Base-by-base conservation (phyloP, 2,329 filamentous ascomycete genomes). In the Exophiala bonariae region DNA sequence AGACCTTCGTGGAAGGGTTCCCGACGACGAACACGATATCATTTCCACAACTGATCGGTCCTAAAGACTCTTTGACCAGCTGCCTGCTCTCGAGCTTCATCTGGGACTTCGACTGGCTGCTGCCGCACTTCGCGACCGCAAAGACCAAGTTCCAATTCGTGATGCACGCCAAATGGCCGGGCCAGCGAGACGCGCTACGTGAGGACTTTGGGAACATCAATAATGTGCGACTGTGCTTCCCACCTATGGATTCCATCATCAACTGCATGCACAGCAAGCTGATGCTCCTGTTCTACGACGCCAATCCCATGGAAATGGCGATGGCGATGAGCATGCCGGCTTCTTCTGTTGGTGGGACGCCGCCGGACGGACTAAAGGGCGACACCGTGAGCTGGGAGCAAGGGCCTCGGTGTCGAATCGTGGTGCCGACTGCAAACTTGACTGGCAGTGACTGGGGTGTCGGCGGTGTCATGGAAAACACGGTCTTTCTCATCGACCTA, bases 241-340 rank as follows among this genome's bases (percentile, higher is more conserved):
- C 92, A 13, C 78, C 79, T 2, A 92, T 96, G 87, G 74, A 81
- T 32, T 80, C 82, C 2, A 74, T 80, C 37, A 70, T 81, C 4
- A 85, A 83, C 18, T 83, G 78, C 59, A 96, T 97, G 90, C 93
- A 97, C 67, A 95, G 89, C 40, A 97, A 99, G 64, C 74, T 97
- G 34, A 91, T 95, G 78, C 69, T 97, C 1, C 76, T 97, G n/a
- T 92, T 90, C 59, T 88, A 89, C 58, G 38, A 45, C n/a, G 41
- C 40, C 9, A 41, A 51, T n/a, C 30, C 16, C 9, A 13, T 9
- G 2, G 40, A 39, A 18, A 14, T 41, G 16, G 32, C 13, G 5
- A 8, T 18, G n/a, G 16, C 14, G 35, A 37, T 19, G 16, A 37
- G 14, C 16, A 19, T 13, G 18, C n/a, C 35, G 7, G 8, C 4